These are phyloP conservation scores for Candida hungchunana DNA, from an alignment of 805 yeast genomes.

Conservation along the genomic window DNA sequence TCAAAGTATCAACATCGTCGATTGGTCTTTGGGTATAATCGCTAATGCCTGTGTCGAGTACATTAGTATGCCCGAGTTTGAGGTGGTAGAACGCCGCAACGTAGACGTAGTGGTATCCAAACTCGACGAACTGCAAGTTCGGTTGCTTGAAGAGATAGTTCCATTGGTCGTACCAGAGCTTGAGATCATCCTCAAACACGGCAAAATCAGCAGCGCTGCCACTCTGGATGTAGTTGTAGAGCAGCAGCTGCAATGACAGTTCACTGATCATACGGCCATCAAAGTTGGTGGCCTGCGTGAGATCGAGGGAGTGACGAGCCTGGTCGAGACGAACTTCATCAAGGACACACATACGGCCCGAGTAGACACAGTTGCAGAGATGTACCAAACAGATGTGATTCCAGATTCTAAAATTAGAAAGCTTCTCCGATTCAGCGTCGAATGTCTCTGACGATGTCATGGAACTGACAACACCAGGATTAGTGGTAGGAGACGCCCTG, in stretches of 20 bases:
- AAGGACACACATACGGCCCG: slow-evolving; percentile 60
- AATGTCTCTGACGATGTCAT: too few relatives aligned
- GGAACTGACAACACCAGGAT: too few relatives aligned
- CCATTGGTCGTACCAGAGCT: slow-evolving; percentile 67
- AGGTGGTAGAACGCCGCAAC: slow-evolving; percentile 45
- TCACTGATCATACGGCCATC: slow-evolving; percentile 84
- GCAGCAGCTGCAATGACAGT: slow-evolving; percentile 52
- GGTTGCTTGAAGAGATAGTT: slow-evolving; percentile 64
- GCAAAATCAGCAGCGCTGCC: slow-evolving; percentile 26
- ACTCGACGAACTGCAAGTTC: slow-evolving; percentile 67
- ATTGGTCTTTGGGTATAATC: slow-evolving; percentile 15
- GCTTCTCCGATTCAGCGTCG: slow-evolving; percentile 27
- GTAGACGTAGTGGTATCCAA: slow-evolving; percentile 60
- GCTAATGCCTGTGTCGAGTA: slow-evolving; percentile 10
- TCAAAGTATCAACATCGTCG: slow-evolving; percentile 20
- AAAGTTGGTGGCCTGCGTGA: slow-evolving; percentile 63
- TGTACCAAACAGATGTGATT: slow-evolving; percentile 70
- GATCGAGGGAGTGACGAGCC: slow-evolving; percentile 52
- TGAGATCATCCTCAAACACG: slow-evolving; percentile 44
- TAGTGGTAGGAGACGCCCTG: too few relatives aligned
- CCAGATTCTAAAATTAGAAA: slow-evolving; percentile 61
- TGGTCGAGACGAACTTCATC: slow-evolving; percentile 57
- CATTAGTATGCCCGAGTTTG: slow-evolving; percentile 19
- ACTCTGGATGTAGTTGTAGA: slow-evolving; percentile 55
- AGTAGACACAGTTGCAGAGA: slow-evolving; percentile 56